A percentile compares a stretch with the other conserved stretches of the same genome.
These are phyloP conservation scores for Fagus sylvatica DNA, from an alignment of 306 rosid species.

Conservation along the genomic window DNA sequence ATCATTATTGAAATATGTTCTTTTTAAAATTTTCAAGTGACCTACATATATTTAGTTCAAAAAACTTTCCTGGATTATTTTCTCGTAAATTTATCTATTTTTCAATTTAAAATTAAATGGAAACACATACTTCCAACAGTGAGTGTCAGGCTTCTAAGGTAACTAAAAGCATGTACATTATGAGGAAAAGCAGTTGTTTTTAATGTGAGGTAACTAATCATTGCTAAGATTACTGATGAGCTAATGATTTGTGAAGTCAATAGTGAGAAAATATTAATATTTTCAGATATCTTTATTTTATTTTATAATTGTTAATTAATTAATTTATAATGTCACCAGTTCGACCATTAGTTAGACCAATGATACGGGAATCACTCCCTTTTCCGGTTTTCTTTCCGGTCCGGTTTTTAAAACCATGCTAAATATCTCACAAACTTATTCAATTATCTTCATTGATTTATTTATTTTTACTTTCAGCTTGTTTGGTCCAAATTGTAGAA, in stretches of 20 bases:
- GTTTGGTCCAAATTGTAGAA: no score
- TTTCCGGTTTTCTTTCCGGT: no score
- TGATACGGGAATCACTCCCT: no score
- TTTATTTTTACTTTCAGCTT: no score
- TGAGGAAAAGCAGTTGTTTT: neutral
- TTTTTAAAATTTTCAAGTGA: neutral
- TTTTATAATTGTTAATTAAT: no score
- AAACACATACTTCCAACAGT: neutral
- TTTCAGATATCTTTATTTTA: no score
- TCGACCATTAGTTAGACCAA: no score
- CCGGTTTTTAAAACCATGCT: no score
- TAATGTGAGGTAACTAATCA: neutral
- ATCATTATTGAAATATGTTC: neutral
- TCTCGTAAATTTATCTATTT: neutral
- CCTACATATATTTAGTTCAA: neutral
- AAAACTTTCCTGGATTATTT: neutral
- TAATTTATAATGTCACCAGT: no score
- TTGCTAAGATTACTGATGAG: neutral
- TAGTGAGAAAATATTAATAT: neutral
- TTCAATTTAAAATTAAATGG: neutral
- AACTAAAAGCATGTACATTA: neutral
- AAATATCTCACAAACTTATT: no score
- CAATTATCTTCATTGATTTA: no score
- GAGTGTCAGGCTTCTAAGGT: neutral
- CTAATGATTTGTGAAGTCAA: neutral